Base-by-base conservation (phyloP, 495 filamentous ascomycete species). In the Aspergillus coremiiformis region DNA sequence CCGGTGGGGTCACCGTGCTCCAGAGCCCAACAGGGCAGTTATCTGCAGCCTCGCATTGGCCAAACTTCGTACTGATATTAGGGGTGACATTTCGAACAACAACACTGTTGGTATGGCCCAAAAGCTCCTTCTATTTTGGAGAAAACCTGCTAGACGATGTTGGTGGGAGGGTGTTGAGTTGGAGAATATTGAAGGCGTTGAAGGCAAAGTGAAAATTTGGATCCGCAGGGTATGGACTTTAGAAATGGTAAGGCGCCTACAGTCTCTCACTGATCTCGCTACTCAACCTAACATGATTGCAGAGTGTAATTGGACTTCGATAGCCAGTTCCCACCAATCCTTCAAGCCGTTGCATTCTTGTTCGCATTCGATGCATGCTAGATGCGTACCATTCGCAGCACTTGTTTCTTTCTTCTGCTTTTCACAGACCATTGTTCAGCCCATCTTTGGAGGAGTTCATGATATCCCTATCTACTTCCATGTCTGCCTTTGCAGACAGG, bases 151-250 rank as follows among this genome's bases (percentile, higher is more conserved):
- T 21, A 78, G 93, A 42, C 78, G 93, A 64, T 99, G 93, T 74
- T 99, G 93, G 93, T 99, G 93, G 93, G 93, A 97, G 66, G 94
- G 93, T 8, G 85, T 96, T n/a, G 92, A 96, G 62, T 75, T 99
- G 19, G 80, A 89, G 15, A 70, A 85, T 49, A 87, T 99, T 12
- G 94, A 96, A 44, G 93, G 93, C 10, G 81, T 96, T 14, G 84
- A 95, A 30, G 94, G 93, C 23, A 87, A 84, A 59, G 73, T 99
- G 61, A 99, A 97, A 69, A 89, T 97, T 53, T 99, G 93, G 93
- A 96, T 97, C 60, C 78, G 93, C 53, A 76, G 93, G 60, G 93
- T 99, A 53, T 99, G 93, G 93, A 99, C 93, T 53, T 75, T 99
- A 51, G 93, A 99, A 80, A 99, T 99, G 93, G 84, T 87, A 69